These are phyloP conservation scores for Apiotrichum laibachii DNA, from an alignment of 1,284 basidiomycete genomes.

Conservation along the genomic window DNA sequence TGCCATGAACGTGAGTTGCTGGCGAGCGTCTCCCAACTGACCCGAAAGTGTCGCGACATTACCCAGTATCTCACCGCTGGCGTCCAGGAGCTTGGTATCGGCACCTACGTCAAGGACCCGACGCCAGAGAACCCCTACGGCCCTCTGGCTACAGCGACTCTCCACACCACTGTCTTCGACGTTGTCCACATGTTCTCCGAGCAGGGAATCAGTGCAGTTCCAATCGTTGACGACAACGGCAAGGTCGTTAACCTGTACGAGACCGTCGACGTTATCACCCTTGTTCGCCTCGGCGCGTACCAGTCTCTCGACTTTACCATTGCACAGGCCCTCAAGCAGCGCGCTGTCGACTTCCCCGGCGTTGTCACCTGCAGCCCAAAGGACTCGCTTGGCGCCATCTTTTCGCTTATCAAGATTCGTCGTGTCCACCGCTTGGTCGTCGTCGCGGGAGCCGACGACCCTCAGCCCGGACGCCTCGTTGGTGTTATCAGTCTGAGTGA, in stretches of 20 bases:
- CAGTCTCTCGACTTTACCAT: constrained; percentile 94
- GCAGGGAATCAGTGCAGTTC: constrained; percentile 91
- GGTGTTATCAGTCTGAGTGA: constrained; percentile 90
- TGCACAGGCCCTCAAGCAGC: constrained; percentile 83
- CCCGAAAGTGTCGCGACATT: constrained; percentile 44
- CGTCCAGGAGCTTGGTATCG: constrained; percentile 84
- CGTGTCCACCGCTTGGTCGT: constrained; percentile 91
- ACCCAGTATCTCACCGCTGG: constrained; percentile 53
- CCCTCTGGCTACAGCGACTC: constrained; percentile 88
- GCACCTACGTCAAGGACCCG: constrained; percentile 69
- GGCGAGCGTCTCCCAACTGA: neutral
- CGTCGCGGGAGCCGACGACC: constrained; percentile 59
- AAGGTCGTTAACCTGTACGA: constrained; percentile 97
- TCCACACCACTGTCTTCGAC: constrained; percentile 92
- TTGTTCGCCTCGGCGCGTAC: constrained; percentile 92
- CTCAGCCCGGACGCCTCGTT: constrained; percentile 64
- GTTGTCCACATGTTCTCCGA: constrained; percentile 99
- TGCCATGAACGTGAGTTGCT: constrained; percentile 81
- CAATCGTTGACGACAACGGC: constrained; percentile 89
- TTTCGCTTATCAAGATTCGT: constrained; percentile 88
- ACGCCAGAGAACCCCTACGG: constrained; percentile 63
- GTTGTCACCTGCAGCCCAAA: constrained; percentile 92
- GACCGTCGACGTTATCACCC: constrained; percentile 96
- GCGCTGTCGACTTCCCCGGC: constrained; percentile 89
- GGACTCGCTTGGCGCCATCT: constrained; percentile 88